phyloP scores from a whole-genome alignment of 441 rosid genomes.

The Rhodomyrtus psidioides region DNA sequence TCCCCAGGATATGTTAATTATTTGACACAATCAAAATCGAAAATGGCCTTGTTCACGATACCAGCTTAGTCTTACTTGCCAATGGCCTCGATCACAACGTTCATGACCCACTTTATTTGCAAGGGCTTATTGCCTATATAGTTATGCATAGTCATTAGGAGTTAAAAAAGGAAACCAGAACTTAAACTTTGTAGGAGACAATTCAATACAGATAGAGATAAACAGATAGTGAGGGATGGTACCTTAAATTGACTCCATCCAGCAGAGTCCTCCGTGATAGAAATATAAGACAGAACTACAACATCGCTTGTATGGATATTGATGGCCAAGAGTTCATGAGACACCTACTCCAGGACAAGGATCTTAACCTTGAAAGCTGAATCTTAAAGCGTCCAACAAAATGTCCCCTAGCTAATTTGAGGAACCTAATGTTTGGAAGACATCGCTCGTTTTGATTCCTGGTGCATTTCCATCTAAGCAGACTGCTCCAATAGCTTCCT shows the following conservation, averaged over 20 bases:
- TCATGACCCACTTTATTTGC: not conserved
- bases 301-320: not conserved
- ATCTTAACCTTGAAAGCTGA: not conserved
- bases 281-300: not conserved
- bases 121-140: not conserved
- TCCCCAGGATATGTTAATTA: too few species aligned
- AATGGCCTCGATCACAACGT: not conserved
- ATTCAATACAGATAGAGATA: not conserved
- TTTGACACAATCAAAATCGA: too few species aligned
- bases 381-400: not conserved
- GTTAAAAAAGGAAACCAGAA: not conserved
- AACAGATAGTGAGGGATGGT: not conserved
- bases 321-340: not conserved
- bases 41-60: too few species aligned
- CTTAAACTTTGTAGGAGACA: not conserved
- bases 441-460: not conserved
- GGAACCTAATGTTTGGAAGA: not conserved
- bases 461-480: not conserved
- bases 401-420: not conserved
- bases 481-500: not conserved
- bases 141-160: not conserved
- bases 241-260: not conserved
- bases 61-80: too few species aligned
- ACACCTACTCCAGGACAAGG: not conserved
- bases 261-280: not conserved